Evolutionary conservation across 2,329 filamentous ascomycete species (phyloP).

Genomic region (Aspergillus flavus): DNA sequence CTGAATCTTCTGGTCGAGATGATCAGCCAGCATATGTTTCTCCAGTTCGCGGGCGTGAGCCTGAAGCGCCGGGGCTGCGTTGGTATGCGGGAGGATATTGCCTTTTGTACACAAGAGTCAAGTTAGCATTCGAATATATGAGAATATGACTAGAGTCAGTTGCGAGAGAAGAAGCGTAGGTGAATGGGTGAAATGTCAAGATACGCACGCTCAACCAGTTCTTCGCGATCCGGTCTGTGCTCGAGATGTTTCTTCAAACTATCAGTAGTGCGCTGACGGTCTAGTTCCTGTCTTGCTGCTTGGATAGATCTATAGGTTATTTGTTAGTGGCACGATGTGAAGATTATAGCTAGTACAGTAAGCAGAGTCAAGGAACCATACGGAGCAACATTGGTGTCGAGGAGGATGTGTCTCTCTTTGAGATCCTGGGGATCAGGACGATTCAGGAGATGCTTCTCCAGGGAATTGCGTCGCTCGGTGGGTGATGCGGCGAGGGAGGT

Average conservation of each 20-base stretch:
- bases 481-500: conserved; percentile 57
- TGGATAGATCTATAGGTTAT: conserved; percentile 58
- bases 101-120: neutral
- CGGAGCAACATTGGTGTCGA: conserved; percentile 69
- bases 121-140: neutral
- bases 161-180: neutral
- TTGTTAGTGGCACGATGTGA: neutral
- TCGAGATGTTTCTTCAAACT: conserved; percentile 66
- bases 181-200: conserved; percentile 2
- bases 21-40: conserved; percentile 84
- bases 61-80: conserved; percentile 75
- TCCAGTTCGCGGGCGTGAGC: conserved; percentile 83
- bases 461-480: conserved; percentile 63
- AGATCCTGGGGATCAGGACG: conserved; percentile 68
- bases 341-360: neutral
- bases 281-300: conserved; percentile 63
- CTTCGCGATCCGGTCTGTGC: conserved; percentile 67
- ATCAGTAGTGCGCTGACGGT: conserved; percentile 65
- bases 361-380: conserved; percentile 38
- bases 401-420: conserved; percentile 68
- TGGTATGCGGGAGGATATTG: conserved; percentile 67
- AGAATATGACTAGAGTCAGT: neutral
- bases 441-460: conserved; percentile 71
- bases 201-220: conserved; percentile 74
- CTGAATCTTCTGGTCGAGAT: conserved; percentile 82